Percentiles rank a stretch among this genome's conserved stretches.
Conservation (phyloP, 495 filamentous ascomycete species). For the Penicillium atrosanguineum region DNA sequence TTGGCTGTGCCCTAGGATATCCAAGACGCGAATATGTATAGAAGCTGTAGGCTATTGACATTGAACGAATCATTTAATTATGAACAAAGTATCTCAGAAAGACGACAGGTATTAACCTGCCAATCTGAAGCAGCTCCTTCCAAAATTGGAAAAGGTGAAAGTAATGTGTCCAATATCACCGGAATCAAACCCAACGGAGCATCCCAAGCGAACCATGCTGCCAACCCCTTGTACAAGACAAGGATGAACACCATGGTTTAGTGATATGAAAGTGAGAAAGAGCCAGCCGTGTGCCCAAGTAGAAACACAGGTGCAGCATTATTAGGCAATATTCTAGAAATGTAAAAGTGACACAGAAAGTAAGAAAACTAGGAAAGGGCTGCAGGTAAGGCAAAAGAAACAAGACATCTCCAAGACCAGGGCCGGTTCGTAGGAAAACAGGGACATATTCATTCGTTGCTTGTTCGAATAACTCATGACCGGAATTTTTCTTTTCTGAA, state of each 20-base stretch:
- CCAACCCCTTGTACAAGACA: background rate
- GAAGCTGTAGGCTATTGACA: slow-evolving; percentile 12
- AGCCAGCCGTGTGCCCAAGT: slow-evolving; percentile 12
- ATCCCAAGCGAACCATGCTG: background rate
- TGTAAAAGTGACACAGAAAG: slow-evolving; percentile 21
- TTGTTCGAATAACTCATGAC: slow-evolving; percentile 31
- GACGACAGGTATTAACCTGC: slow-evolving; percentile 2
- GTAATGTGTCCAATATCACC: slow-evolving; percentile 5
- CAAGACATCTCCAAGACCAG: slow-evolving; percentile 3
- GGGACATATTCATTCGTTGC: slow-evolving; percentile 34
- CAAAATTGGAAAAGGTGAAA: background rate
- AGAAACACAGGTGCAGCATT: slow-evolving; percentile 4
- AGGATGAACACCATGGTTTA: background rate
- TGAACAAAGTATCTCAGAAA: slow-evolving; percentile 20
- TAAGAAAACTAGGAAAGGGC: slow-evolving; percentile 8
- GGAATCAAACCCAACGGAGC: background rate
- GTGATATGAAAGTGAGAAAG: background rate
- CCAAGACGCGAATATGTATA: background rate
- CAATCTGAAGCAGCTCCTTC: slow-evolving; percentile 5
- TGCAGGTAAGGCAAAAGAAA: slow-evolving; percentile 15
- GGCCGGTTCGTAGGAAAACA: slow-evolving; percentile 13
- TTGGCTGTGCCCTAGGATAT: no score
- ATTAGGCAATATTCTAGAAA: slow-evolving; percentile 25
- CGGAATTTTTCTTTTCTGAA: slow-evolving; percentile 7
- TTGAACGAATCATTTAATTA: slow-evolving; percentile 22